Base-by-base conservation (phyloP, 805 yeast genomes). In the Yarrowia deformans region DNA sequence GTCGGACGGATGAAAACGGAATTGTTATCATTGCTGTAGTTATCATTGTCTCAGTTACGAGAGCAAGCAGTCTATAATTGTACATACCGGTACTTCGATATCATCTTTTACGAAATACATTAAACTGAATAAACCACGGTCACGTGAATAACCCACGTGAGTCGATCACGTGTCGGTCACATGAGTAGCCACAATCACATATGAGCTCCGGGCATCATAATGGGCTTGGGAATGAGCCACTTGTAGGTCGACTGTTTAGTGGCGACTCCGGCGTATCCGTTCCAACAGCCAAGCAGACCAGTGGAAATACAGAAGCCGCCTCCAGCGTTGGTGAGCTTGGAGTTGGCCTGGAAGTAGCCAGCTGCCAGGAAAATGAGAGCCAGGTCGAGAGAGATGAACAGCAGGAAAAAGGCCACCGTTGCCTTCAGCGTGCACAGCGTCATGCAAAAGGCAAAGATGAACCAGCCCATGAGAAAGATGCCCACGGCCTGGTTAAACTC, bases 391-490 rank as follows among this genome's bases (percentile, higher is more conserved):
- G 81, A 74, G 77, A 86, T 80, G 73, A 87, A 87, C 73, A 89
- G 80, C 4, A 80, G 70, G 73, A 87, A 85, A 80, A 88, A 87
- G 66, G 88, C 85, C 18, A 87, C 82, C 1, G 92, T 89, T 5
- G 92, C 86, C 73, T 88, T 84, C 73, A 86, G 73, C 3, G 91
- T 88, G 73, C 86, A 82, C 43, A 86, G 58, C 18, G 82, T 73
- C 70, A 88, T 73, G 69, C 86, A 80, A 35, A 83, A 80, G 0
- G 91, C 87, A 77, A 88, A 87, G 39, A 88, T 77, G 18, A 84
- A 76, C 91, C 91, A 88, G 12, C 86, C 90, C 18, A 87, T 70
- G 46, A 88, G 73, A 74, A 79, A 88, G 74, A 88, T 83, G 0
- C 89, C 90, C 23, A 87, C 75, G 2, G 89, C 90, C 72, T 83